A percentile compares a stretch with the other conserved stretches of the same genome.
Conservation (phyloP, 2,329 filamentous ascomycete species). For the Sclerotinia glacialis region DNA sequence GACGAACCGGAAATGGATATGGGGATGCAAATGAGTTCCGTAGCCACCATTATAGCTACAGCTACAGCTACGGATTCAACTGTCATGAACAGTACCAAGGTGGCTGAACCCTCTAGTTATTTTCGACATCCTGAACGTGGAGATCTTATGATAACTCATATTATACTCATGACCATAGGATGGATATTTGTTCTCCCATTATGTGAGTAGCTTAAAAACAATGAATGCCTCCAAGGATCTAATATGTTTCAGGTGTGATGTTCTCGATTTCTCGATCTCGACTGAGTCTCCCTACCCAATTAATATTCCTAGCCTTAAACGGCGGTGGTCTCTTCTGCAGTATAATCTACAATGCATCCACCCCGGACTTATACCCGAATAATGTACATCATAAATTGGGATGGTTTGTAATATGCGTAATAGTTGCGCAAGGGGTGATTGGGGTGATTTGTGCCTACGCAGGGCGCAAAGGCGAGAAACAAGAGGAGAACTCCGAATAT, state of each 20-base stretch:
- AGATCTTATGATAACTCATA: slow-evolving; percentile 53
- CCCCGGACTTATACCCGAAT: slow-evolving; percentile 80
- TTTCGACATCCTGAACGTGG: slow-evolving; percentile 43
- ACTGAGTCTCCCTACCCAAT: slow-evolving; percentile 66
- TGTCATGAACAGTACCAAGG: slow-evolving; percentile 18
- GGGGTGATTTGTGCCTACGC: slow-evolving; percentile 35
- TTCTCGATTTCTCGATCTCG: slow-evolving; percentile 78
- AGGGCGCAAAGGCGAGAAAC: slow-evolving; percentile 33
- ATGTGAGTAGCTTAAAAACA: slow-evolving; percentile 48
- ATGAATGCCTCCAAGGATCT: background rate
- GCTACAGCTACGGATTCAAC: background rate
- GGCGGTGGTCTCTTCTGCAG: slow-evolving; percentile 62
- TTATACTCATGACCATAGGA: slow-evolving; percentile 62
- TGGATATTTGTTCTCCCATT: slow-evolving; percentile 70
- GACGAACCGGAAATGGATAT: slow-evolving; percentile 37
- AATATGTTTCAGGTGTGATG: slow-evolving; percentile 56
- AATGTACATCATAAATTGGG: slow-evolving; percentile 88
- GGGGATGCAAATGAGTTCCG: slow-evolving; percentile 16
- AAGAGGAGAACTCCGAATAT: slow-evolving; percentile 54
- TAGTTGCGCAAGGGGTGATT: slow-evolving; percentile 67
- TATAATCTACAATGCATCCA: slow-evolving; percentile 73
- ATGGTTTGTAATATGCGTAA: slow-evolving; percentile 75
- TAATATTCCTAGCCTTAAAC: slow-evolving; percentile 64
- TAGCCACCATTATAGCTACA: slow-evolving; percentile 19
- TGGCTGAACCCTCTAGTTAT: slow-evolving; percentile 42